Evolutionary conservation across 2,329 filamentous ascomycete species (phyloP).

Genomic region (Fusarium denticulatum): DNA sequence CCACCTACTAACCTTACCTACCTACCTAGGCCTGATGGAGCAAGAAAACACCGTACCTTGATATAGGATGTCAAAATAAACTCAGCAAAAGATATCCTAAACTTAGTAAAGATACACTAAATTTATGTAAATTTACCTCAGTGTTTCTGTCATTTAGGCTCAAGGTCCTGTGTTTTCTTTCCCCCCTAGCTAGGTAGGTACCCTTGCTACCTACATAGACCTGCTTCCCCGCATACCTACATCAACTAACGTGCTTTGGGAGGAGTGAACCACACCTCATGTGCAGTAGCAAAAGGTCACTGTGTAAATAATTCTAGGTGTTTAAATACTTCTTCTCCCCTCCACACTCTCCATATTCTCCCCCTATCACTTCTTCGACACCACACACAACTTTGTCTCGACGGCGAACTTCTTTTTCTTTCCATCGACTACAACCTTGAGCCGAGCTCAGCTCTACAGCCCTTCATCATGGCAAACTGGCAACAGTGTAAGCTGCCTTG

Average conservation of each 20-base stretch:
- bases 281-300: background rate
- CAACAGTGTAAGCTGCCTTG: constrained; percentile 41
- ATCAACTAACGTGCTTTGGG: background rate
- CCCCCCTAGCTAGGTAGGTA: no score
- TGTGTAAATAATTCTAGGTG: background rate
- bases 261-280: constrained; percentile 3
- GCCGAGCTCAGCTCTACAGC: background rate
- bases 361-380: constrained; percentile 10
- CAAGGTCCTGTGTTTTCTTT: no score
- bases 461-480: constrained; percentile 45
- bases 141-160: no score
- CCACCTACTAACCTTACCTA: background rate
- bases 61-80: no score
- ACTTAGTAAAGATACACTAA: no score
- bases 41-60: no score
- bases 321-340: constrained; percentile 42
- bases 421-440: background rate
- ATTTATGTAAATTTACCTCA: no score
- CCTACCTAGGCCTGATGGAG: background rate
- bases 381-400: background rate
- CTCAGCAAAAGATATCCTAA: no score
- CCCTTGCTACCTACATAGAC: background rate
- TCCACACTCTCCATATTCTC: constrained; percentile 2
- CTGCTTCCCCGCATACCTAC: constrained; percentile 37
- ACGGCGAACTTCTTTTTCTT: background rate